These are phyloP conservation scores for Xanthoconium purpureum DNA, from an alignment of 768 basidiomycete genomes.

Conservation along the genomic window DNA sequence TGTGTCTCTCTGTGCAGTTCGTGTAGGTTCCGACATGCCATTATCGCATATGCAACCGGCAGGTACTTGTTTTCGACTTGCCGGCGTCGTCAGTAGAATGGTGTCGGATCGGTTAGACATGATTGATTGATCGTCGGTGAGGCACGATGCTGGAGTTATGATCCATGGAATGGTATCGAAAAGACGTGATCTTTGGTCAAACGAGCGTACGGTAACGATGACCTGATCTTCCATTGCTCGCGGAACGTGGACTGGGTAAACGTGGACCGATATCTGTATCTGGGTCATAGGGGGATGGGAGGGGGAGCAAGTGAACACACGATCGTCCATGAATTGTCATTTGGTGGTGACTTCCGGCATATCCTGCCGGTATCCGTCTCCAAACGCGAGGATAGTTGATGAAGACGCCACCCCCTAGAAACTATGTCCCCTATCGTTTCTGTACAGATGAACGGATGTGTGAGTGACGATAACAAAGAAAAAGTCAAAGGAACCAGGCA, in stretches of 20 bases:
- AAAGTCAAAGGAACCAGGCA: not conserved
- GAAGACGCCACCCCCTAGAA: not conserved
- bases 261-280: constrained; percentile 2
- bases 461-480: not conserved
- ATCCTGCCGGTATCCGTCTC: not conserved
- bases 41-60: not conserved
- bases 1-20: not conserved
- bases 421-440: not conserved
- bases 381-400: not conserved
- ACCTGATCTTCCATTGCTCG: not conserved
- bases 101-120: too few relatives aligned
- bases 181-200: not conserved
- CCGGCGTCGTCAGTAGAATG: not conserved
- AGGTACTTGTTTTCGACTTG: not conserved
- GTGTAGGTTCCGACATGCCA: not conserved
- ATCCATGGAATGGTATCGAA: not conserved
- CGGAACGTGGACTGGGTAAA: constrained; percentile 7
- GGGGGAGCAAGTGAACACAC: not conserved
- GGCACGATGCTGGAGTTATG: too few relatives aligned
- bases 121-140: too few relatives aligned
- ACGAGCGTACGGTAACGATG: not conserved
- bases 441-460: not conserved
- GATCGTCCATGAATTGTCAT: not conserved
- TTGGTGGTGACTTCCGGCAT: not conserved
- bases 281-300: not conserved